Percentiles rank a stretch among this genome's conserved stretches.
These are phyloP conservation scores for Linnemannia hyalina DNA, from an alignment of 192 early-diverging fungal species.

Conservation along the genomic window DNA sequence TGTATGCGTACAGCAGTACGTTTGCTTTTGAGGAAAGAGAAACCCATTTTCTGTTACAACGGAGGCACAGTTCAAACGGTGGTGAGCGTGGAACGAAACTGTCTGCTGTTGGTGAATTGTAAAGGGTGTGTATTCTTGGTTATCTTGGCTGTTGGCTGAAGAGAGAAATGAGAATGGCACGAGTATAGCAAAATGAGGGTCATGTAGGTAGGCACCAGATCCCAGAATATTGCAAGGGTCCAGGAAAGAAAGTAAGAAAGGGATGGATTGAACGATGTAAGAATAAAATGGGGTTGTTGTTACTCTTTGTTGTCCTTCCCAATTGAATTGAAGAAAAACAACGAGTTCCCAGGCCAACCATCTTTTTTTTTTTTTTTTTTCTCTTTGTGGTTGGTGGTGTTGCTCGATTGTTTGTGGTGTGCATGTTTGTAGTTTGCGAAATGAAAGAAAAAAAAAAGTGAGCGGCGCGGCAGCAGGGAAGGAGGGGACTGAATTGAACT, in stretches of 20 bases:
- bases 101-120: neutral
- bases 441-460: constrained; percentile 1
- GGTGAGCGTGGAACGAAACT: neutral
- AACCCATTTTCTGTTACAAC: neutral
- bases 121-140: neutral
- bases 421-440: neutral
- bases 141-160: too few relatives aligned
- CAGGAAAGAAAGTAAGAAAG: neutral
- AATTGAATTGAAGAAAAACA: neutral
- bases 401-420: neutral
- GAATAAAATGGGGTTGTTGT: neutral
- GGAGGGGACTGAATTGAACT: neutral
- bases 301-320: neutral
- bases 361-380: neutral
- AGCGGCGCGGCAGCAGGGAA: neutral
- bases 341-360: constrained; percentile 9
- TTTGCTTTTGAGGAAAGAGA: neutral
- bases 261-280: neutral
- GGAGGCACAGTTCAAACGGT: neutral
- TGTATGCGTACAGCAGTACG: neutral
- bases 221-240: neutral
- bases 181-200: neutral
- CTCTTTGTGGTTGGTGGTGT: too few relatives aligned
- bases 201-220: neutral
- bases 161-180: neutral